Base-by-base conservation (phyloP, 2,329 filamentous ascomycete genomes). In the Lasiodiplodia hormozganensis region DNA sequence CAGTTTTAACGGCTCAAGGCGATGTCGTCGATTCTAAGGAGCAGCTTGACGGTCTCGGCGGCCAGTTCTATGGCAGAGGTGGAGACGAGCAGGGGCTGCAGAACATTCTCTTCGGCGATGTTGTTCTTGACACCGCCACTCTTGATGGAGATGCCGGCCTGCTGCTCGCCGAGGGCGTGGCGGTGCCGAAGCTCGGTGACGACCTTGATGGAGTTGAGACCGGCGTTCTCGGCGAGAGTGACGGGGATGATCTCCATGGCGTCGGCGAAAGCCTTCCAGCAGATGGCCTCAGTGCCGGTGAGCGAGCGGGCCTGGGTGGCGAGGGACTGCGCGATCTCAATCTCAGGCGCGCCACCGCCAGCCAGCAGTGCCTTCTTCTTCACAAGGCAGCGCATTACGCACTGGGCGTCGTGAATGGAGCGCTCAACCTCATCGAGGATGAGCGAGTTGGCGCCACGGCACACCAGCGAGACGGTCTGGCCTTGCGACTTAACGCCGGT, bases 301-400 rank as follows among this genome's bases (percentile, higher is more conserved):
- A 97, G 86, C 75, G 90, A 89, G 73, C 94, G 92, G 10, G 95
- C 89, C 77, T 92, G 91, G 81, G 92, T 91, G 68, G 91, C 89
- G 40, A 99, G 88, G 76, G 93, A 88, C 67, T 96, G 92, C 25
- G 96, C 93, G 75, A 99, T 95, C 82, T 98, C 94, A 76, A 98
- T 96, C 82, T 99, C 96, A 31, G 96, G 93, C 2, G 96, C 96
- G 78, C 96, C 96, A 76, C 96, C 96, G 81, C 96, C 96, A 16
- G 96, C 95, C 75, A 99, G 97, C 68, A 99, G 88, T n/a, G 96
- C 96, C 74, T 96, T 97, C 89, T 98, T 99, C 89, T 99, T 99
- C 74, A 99, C 96, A 70, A 99, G 84, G 79, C 96, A 99, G 75
- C 96, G 92, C 74, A 99, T 94, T 62, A 98, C 96, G 79, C 96